phyloP scores from a whole-genome alignment of 2,329 filamentous ascomycete species.

The Ascochyta koolunga region DNA sequence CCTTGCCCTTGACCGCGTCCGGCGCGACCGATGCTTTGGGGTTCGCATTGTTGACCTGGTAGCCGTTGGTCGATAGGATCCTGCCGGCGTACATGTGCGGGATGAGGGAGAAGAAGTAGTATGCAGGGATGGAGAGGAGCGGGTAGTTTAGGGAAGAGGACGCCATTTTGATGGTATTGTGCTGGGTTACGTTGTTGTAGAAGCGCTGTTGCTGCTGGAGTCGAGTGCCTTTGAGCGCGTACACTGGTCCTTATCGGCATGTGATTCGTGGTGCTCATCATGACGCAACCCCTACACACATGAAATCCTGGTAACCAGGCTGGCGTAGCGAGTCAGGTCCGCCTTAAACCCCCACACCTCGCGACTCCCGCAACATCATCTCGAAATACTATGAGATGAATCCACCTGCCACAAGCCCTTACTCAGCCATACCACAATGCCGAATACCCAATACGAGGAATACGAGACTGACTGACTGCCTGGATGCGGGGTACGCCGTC shows the following conservation, averaged over 20 bases:
- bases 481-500: not conserved
- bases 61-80: conserved; percentile 23
- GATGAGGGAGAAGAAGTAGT: conserved; percentile 32
- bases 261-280: not conserved
- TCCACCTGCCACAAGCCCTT: not conserved
- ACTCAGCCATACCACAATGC: not conserved
- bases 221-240: too few relatives aligned
- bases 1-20: conserved; percentile 30
- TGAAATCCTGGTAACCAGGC: not conserved
- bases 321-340: not conserved
- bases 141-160: conserved; percentile 31
- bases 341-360: not conserved
- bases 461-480: not conserved
- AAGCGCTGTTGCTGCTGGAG: too few relatives aligned
- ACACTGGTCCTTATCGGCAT: too few relatives aligned
- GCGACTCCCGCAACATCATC: not conserved
- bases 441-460: not conserved
- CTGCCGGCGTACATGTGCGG: conserved; percentile 28
- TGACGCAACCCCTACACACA: not conserved
- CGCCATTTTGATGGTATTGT: conserved; percentile 15
- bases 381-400: not conserved
- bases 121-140: conserved; percentile 35
- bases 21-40: conserved; percentile 32
- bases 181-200: not conserved
- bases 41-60: conserved; percentile 35